Percentiles rank a stretch among this genome's conserved stretches.
Evolutionary conservation across 805 yeast species (phyloP).

Genomic region (Yarrowia sp.): DNA sequence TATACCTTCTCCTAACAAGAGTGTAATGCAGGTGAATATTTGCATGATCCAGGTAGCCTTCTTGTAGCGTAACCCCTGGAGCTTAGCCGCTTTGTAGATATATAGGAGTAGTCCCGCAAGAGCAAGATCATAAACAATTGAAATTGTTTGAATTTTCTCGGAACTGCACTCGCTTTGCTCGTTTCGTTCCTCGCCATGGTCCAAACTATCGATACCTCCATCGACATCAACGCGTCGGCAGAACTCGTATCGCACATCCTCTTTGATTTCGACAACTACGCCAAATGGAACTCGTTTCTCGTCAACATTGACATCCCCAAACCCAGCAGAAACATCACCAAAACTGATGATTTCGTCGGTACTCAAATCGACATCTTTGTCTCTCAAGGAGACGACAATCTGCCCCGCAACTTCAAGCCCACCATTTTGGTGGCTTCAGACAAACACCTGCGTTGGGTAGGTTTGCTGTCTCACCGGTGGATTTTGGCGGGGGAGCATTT

Average conservation of each 20-base stretch:
- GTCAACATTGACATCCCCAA: slow-evolving; percentile 2
- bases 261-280: slow-evolving; percentile 12
- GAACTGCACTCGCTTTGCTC: no score
- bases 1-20: no score
- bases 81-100: background rate
- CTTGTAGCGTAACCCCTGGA: background rate
- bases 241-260: background rate
- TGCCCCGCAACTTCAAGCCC: slow-evolving; percentile 4
- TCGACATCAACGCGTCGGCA: background rate
- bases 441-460: background rate
- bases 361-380: background rate
- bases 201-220: background rate
- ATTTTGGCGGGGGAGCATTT: background rate
- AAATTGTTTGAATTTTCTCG: no score
- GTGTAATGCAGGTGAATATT: background rate
- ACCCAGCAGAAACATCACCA: background rate
- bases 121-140: no score
- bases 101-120: no score
- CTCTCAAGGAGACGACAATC: slow-evolving; percentile 1
- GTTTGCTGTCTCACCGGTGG: background rate
- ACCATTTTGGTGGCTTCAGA: background rate
- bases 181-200: no score
- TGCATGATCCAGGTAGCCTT: background rate
- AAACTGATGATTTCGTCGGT: background rate
- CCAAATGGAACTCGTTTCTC: slow-evolving; percentile 18